Evolutionary conservation across 1,139 yeast species (phyloP), one percentile per base, ranked within the genome.

Genomic region (Debaryomyces subglobosus): DNA sequence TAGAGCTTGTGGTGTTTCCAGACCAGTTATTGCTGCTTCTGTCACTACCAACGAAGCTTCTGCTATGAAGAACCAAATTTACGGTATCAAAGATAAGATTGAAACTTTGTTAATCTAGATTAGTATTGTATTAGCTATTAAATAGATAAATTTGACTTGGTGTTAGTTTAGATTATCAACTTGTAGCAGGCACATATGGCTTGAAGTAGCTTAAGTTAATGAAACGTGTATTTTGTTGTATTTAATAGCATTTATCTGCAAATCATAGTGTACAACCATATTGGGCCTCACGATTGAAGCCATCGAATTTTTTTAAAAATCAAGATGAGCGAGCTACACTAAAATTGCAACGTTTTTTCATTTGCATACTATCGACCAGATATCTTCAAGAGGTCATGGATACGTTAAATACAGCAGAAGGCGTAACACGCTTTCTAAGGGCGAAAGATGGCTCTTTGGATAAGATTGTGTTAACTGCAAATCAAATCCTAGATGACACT

Each of bases 1-100:
- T 72, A 90, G 99, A 81, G 98, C 99, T 64, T 94, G 99, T 81
- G 99, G 99, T 79, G 99, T 95, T 60, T 90, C 98, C 53, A 89
- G 99, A 82, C 98, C 99, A 59, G 99, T 95, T 53, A 92, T 94
- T 71, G 96, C 99, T 69, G 98, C 98, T 58, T 89, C 97, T 56
- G 96, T 95, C 69, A 95, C 99, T 69, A 84, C 99, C 59, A 94
- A 95, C 78, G 99, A 95, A 69, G 96, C 97, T 64, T 91, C 98
- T 62, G 90, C 97, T 65, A 88, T 95, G 79, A 91, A 91, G 84
- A 89, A 81, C 82, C 98, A 92, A 82, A 90, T 94, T 77, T 91
- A 89, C 77, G 90, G 89, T 70, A 91, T 92, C 76, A 95, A 94
- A 89, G 98, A 94, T 79, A 92, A 92, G 88, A 94, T 95, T 72